Base-by-base conservation (phyloP, 306 rosid species). In the Rosa chinensis region DNA sequence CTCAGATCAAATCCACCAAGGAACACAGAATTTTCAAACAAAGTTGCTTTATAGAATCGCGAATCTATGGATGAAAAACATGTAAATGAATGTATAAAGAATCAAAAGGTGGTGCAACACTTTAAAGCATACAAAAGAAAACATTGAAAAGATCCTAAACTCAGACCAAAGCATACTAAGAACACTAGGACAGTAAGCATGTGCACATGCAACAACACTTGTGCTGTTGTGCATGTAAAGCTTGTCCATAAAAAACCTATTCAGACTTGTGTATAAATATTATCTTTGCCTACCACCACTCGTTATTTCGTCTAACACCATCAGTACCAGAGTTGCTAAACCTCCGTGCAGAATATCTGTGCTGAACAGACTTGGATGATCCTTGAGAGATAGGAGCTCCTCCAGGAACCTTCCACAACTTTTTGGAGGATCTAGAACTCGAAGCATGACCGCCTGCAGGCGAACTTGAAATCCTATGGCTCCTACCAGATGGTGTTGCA, bases 331-430 rank as follows among this genome's bases (percentile, higher is more conserved):
- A 74, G 81, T 87, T 81, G 68, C 79, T 89, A 88, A 85, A 92
- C 87, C 93, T 89, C 10, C 87, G 81, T 5, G 86, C 85, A 50
- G 92, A 85, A 76, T 74, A 86, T 85, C 89, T 76, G 59, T 78
- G 86, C 48, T 76, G 83, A 79, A 43, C 84, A 56, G 72, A 53
- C 48, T 28, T 81, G 20, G 76, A 70, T 9, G 84, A 78, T 56
- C 84, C 81, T 40, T 85, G 88, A 35, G 88, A 82, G 47, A 53
- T 74, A 8, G 88, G 73, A 79, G 89, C 69, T 83, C 81, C 89
- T 84, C 80, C 89, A 1, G 72, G 77, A 69, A 12, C 72, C n/a
- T 74, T 63, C 83, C 85, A 67, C 23, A 5, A 20, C 23, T 67
- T 77, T 78, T 84, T 68, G 5, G 84, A 73, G 63, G 88, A 77